A percentile compares a stretch with the other conserved stretches of the same genome.
Evolutionary conservation across 345 rosid species (phyloP).

Genomic region (Eucalyptus curtisii): DNA sequence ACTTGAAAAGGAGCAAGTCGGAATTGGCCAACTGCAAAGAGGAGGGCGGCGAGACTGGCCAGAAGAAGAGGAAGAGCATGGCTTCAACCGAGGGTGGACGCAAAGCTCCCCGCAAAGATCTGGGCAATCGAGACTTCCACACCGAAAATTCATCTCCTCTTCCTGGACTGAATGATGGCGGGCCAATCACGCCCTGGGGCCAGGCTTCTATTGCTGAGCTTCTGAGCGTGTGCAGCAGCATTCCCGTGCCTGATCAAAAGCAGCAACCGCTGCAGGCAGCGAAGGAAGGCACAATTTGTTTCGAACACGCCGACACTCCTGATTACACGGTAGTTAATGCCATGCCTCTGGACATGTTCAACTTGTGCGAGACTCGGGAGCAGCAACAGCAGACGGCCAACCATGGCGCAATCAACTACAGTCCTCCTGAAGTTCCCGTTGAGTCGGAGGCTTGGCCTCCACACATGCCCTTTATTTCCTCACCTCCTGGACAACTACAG

Average conservation of each 20-base stretch:
- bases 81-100: neutral
- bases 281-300: neutral
- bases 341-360: neutral
- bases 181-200: neutral
- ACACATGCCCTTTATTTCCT: neutral
- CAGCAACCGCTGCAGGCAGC: neutral
- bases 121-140: neutral
- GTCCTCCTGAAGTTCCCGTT: neutral
- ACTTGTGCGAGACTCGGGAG: neutral
- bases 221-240: neutral
- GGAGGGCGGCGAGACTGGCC: neutral
- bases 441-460: neutral
- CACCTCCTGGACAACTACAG: neutral
- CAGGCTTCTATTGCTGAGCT: neutral
- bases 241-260: neutral
- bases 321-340: neutral
- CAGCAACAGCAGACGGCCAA: neutral
- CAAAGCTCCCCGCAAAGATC: neutral
- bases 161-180: neutral
- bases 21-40: neutral
- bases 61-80: neutral
- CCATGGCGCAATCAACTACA: neutral
- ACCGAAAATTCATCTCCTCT: neutral
- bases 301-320: neutral
- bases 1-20: neutral